phyloP scores from a whole-genome alignment of 2,329 filamentous ascomycete genomes.

The Fusarium algeriense region DNA sequence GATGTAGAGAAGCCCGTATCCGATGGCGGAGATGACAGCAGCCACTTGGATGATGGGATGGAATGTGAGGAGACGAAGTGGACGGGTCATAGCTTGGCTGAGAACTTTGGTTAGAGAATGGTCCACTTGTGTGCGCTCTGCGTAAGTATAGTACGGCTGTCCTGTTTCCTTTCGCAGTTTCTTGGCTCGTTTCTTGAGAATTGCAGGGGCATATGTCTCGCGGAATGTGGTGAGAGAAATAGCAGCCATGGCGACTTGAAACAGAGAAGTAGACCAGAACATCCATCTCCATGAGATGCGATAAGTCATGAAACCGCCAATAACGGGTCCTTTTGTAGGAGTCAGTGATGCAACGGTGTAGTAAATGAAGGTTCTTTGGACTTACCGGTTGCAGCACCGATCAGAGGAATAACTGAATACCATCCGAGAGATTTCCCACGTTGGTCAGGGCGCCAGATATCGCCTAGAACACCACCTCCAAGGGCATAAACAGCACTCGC shows the following conservation, averaged over 20 bases:
- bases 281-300: slow-evolving; percentile 59
- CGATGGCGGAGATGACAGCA: slow-evolving; percentile 67
- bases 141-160: slow-evolving; percentile 50
- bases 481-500: slow-evolving; percentile 61
- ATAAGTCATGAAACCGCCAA: slow-evolving; percentile 56
- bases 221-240: slow-evolving; percentile 51
- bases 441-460: slow-evolving; percentile 60
- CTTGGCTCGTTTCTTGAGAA: slow-evolving; percentile 52
- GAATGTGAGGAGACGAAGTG: slow-evolving; percentile 66
- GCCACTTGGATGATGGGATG: slow-evolving; percentile 72
- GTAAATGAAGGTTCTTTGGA: rapidly evolving
- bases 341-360: not conserved
- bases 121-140: slow-evolving; percentile 53
- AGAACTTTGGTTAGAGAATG: slow-evolving; percentile 46
- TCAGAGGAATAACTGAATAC: slow-evolving; percentile 56
- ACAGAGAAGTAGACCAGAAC: slow-evolving; percentile 59
- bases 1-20: slow-evolving; percentile 74
- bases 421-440: slow-evolving; percentile 56
- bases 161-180: slow-evolving; percentile 51
- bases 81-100: slow-evolving; percentile 60
- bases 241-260: slow-evolving; percentile 54
- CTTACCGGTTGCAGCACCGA: slow-evolving; percentile 55
- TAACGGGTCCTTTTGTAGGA: slow-evolving; percentile 47
- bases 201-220: slow-evolving; percentile 55
- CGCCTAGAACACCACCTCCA: slow-evolving; percentile 60